These are phyloP conservation scores for Cardamine occulta DNA, from an alignment of 345 rosid species.

Conservation along the genomic window DNA sequence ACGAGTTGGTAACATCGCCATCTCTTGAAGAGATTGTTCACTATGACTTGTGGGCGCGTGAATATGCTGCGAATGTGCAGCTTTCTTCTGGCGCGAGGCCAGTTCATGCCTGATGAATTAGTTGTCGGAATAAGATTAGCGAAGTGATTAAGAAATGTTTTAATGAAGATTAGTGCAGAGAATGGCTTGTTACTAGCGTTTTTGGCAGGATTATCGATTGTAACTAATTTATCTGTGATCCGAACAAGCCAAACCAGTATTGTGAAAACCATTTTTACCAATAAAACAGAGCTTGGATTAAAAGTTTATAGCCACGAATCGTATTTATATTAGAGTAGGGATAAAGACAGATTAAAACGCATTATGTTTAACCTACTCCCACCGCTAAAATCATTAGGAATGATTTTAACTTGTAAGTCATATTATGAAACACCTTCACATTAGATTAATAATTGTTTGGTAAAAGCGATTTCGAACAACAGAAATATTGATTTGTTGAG, in stretches of 20 bases:
- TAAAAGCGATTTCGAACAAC: not conserved
- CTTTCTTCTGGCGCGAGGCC: constrained; percentile 55
- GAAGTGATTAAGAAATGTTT: not conserved
- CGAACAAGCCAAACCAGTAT: constrained; percentile 18
- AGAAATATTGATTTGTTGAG: constrained; percentile 19
- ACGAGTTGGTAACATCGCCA: constrained; percentile 68
- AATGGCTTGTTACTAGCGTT: not conserved
- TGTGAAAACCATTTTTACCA: constrained; percentile 16
- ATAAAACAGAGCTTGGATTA: constrained; percentile 2
- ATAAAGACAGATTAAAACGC: constrained; percentile 12
- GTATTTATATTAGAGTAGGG: constrained; percentile 21
- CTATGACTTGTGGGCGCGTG: constrained; percentile 92
- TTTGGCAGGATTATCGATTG: constrained; percentile 34
- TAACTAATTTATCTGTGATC: constrained; percentile 31
- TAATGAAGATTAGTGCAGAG: constrained; percentile 4
- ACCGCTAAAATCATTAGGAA: constrained; percentile 31
- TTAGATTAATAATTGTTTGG: constrained; percentile 18
- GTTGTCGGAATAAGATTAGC: constrained; percentile 9
- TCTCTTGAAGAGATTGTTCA: constrained; percentile 89
- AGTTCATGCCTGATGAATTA: constrained; percentile 39
- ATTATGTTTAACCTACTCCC: constrained; percentile 33
- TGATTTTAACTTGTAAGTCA: constrained; percentile 31
- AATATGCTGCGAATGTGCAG: constrained; percentile 61
- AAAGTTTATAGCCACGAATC: not conserved
- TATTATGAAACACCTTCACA: constrained; percentile 17